Base-by-base conservation (phyloP, 306 rosid genomes). In the Lithocarpus polystachyus region DNA sequence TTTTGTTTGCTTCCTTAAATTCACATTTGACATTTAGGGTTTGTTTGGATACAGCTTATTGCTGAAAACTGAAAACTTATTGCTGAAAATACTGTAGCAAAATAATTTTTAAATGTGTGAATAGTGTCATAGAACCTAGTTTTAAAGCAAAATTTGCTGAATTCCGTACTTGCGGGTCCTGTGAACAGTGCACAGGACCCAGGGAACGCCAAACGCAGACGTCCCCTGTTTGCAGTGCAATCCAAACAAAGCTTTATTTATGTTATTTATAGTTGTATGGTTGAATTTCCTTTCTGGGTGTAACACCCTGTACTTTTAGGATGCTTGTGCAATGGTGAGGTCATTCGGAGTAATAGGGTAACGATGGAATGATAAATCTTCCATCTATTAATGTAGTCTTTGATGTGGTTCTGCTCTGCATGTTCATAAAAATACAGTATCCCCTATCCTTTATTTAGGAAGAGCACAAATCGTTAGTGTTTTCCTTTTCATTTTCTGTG, bases 241-340 rank as follows among this genome's bases (percentile, higher is more conserved):
- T n/a, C n/a, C n/a, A n/a, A n/a, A n/a, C n/a, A n/a, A n/a, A n/a
- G n/a, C n/a, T n/a, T n/a, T 23, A 12, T 33, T 35, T 19, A 35
- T 68, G 40, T 20, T 80, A 55, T 62, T 33, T 71, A 2, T 45
- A 13, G 57, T 71, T 71, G 75, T 13, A 48, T 23, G 31, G 20
- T 18, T 31, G 59, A 37, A 67, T 75, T 78, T 80, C 68, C 64
- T 28, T 45, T 75, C 26, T 75, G 26, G 77, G 71, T 64, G 71
- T 62, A 74, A 69, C 77, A 24, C 45, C 60, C 61, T 56, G 68
- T 71, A 55, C 73, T 72, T 76, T 37, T 28, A 59, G 54, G 61
- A 72, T 78, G 80, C 51, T 13, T 71, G 57, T 60, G 33, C 61
- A 51, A 82, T n/a, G 22, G 68, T 59, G 62, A 67, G 52, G 62